phyloP scores from a whole-genome alignment of 1,139 yeast genomes.

The Cylindricascospora bacillispora region DNA sequence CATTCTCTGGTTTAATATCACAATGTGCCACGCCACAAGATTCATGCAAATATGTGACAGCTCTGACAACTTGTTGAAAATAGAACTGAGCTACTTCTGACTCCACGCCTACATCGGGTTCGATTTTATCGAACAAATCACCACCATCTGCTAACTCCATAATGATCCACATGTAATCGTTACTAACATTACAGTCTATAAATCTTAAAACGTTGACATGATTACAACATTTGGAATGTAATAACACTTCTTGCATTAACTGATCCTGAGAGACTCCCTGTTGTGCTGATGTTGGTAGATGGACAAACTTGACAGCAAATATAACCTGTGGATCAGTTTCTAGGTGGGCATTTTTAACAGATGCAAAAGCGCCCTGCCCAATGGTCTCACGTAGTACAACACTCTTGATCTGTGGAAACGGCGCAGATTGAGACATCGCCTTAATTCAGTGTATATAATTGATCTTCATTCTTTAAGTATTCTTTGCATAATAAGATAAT shows the following conservation, averaged over 20 bases:
- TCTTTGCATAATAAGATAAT: too few relatives aligned
- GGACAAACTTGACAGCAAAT: constrained; percentile 46
- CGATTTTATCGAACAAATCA: constrained; percentile 60
- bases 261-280: constrained; percentile 35
- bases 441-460: too few relatives aligned
- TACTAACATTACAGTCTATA: constrained; percentile 38
- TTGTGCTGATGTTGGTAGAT: constrained; percentile 33
- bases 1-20: constrained; percentile 83
- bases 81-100: constrained; percentile 56
- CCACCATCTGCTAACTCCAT: constrained; percentile 61
- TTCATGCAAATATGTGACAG: constrained; percentile 46
- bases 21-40: constrained; percentile 68
- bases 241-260: constrained; percentile 38
- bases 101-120: constrained; percentile 59
- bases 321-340: constrained; percentile 24
- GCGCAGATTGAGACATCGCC: too few relatives aligned
- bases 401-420: constrained; percentile 28
- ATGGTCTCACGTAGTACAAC: constrained; percentile 29
- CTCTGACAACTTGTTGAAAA: constrained; percentile 47
- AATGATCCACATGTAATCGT: constrained; percentile 46
- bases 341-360: constrained; percentile 27
- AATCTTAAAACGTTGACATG: constrained; percentile 48
- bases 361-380: constrained; percentile 38
- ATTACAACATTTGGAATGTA: constrained; percentile 42
- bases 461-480: too few relatives aligned